Evolutionary conservation across 768 basidiomycete species (phyloP), one percentile per base, ranked within the genome.

Genomic region (Cystobasidium onofrii): DNA sequence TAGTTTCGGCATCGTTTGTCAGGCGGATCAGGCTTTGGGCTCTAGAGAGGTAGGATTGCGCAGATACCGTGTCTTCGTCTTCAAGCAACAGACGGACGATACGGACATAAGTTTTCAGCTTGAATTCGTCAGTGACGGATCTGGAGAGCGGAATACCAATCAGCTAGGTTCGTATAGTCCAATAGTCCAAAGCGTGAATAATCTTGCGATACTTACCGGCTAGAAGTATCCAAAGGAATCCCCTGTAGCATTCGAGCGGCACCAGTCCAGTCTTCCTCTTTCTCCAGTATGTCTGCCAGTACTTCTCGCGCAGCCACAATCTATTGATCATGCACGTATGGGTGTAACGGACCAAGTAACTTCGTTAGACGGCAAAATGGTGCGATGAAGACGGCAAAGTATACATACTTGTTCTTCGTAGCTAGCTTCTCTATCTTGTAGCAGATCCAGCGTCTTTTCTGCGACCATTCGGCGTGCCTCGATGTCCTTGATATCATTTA

Each of bases 31-130:
- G 86, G 25, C 93, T 86, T 0, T 92, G 91, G 23, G 96, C 96
- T 70, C 96, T 90, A 79, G 94, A 95, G 81, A 95, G 95, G 82
- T 93, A 98, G 1, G 92, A 91, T 80, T 98, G 95, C n/a, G 96
- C 96, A 81, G 93, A 91, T 1, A 94, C 89, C 2, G 91, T 92
- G 79, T 99, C 95, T 80, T 95, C 93, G 70, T 96, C 93, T 83
- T 99, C 95, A 39, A 99, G 85, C 23, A 96, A 85, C 4, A 98
- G 85, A 20, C 96, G 88, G 65, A 98, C 91, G 76, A 98, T 95
- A 73, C 94, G 89, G 74, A 98, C 88, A 80, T 97, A 96, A 43
- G 95, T 85, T 31, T 86, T 86, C 43, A 99, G 86, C 81, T 92
- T 96, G 65, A 95, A 92, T 74, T 87, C 86, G 81, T 96, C 92